Percentiles rank a stretch among this genome's conserved stretches.
Conservation (phyloP, 345 rosid species). For the Trapa bicornis region DNA sequence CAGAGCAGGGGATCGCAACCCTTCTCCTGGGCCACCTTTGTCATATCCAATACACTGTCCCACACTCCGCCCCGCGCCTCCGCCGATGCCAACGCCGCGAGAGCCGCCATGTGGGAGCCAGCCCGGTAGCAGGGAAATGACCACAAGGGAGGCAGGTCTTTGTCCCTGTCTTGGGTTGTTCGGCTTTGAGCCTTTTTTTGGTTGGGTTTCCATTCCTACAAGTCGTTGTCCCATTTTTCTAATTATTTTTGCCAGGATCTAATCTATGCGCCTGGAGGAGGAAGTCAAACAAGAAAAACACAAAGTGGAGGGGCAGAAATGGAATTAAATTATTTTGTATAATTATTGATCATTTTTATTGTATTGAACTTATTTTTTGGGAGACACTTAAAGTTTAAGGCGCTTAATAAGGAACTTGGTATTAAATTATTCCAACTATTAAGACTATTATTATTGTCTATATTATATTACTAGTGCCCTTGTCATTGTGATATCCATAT, state of each 20-base stretch:
- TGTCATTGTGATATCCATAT: too few species aligned
- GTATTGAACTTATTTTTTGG: too few species aligned
- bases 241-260: too few species aligned
- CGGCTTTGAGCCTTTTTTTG: background rate
- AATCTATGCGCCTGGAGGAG: background rate
- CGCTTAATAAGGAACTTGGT: too few species aligned
- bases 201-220: background rate
- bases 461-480: too few species aligned
- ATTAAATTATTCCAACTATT: too few species aligned
- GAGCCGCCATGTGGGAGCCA: slow-evolving; percentile 9
- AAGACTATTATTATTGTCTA: too few species aligned
- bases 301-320: background rate
- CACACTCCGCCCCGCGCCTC: slow-evolving; percentile 30
- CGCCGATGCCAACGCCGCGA: slow-evolving; percentile 12
- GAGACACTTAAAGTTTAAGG: too few species aligned
- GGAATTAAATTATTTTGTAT: background rate
- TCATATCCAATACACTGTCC: slow-evolving; percentile 53
- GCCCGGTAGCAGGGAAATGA: slow-evolving; percentile 1
- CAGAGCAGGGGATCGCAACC: slow-evolving; percentile 58
- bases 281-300: background rate
- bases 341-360: too few species aligned
- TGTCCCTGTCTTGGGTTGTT: background rate
- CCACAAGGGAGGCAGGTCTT: background rate
- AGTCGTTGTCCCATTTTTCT: too few species aligned
- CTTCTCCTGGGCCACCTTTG: slow-evolving; percentile 52